Conservation (phyloP, 345 rosid genomes). For the Tarenaya hassleriana region DNA sequence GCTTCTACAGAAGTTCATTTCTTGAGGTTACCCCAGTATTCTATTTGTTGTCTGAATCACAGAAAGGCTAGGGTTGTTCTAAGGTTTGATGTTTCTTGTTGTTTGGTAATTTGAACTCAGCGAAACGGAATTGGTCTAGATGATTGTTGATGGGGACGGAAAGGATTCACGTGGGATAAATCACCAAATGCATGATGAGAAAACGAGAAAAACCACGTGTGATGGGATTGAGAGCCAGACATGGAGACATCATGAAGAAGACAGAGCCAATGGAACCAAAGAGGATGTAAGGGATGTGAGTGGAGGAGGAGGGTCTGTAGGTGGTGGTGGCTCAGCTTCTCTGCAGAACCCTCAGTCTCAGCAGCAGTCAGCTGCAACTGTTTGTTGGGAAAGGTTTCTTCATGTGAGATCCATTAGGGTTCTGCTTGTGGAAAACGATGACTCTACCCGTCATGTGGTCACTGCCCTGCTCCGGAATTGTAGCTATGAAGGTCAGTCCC, state of each 20-base stretch:
- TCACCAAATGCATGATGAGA: constrained; percentile 27
- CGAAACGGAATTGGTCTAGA: constrained; percentile 40
- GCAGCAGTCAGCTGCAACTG: constrained; percentile 38
- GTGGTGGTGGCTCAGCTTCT: constrained; percentile 30
- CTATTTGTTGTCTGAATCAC: too few species aligned
- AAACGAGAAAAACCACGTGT: constrained; percentile 20
- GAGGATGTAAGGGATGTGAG: constrained; percentile 36
- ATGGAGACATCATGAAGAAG: constrained; percentile 24
- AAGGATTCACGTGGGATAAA: constrained; percentile 33
- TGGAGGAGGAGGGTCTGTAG: constrained; percentile 28
- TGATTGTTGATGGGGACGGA: constrained; percentile 41
- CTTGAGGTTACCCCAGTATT: too few species aligned
- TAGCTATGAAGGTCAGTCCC: constrained; percentile 75
- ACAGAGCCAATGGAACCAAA: constrained; percentile 27
- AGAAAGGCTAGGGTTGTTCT: too few species aligned
- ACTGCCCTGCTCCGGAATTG: constrained; percentile 80
- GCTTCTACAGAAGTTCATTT: too few species aligned
- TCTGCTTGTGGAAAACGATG: constrained; percentile 72
- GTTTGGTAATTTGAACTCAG: constrained; percentile 32
- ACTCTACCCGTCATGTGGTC: constrained; percentile 73
- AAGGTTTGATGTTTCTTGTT: too few species aligned
- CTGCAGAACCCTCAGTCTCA: constrained; percentile 40
- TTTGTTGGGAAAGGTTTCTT: constrained; percentile 79
- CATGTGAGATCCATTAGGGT: constrained; percentile 57
- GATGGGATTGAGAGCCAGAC: constrained; percentile 28